A percentile compares a stretch with the other conserved stretches of the same genome.
These are phyloP conservation scores for Arthromyces matolae DNA, from an alignment of 768 basidiomycete genomes.

Conservation along the genomic window DNA sequence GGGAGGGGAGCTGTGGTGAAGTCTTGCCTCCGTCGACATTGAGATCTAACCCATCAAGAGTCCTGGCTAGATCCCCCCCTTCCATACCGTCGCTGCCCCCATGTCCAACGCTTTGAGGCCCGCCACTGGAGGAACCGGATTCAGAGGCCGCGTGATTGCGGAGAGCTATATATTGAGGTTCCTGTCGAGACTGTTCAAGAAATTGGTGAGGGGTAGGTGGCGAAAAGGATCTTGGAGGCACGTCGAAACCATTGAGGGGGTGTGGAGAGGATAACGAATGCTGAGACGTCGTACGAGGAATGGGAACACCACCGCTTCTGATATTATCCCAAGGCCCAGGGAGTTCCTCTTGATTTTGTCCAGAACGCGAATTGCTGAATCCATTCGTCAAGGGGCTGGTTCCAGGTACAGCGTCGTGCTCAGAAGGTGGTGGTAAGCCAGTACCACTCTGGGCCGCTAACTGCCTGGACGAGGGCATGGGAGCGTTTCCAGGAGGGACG, in stretches of 20 bases:
- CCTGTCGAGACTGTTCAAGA: conserved; percentile 13
- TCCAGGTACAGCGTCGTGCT: conserved; percentile 11
- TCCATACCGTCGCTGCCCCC: conserved; percentile 12
- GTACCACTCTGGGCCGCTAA: conserved; percentile 26
- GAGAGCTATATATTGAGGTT: conserved; percentile 9
- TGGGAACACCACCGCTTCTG: conserved; percentile 12
- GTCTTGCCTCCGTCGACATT: conserved; percentile 51
- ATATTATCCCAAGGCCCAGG: conserved; percentile 45
- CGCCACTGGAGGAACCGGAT: conserved; percentile 31
- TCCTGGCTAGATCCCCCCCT: conserved; percentile 34
- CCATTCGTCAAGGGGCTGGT: conserved; percentile 19
- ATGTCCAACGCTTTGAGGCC: conserved; percentile 20
- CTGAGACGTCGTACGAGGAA: conserved; percentile 28
- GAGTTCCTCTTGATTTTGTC: conserved; percentile 27
- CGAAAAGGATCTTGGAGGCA: conserved; percentile 13
- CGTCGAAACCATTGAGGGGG: conserved; percentile 6
- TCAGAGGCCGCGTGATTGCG: conserved; percentile 21
- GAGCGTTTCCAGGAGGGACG: conserved; percentile 32
- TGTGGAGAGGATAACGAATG: conserved; percentile 32
- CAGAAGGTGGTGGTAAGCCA: conserved; percentile 14
- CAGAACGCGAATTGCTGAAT: conserved; percentile 12
- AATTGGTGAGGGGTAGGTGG: conserved; percentile 18
- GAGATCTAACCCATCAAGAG: conserved; percentile 47
- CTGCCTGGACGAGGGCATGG: conserved; percentile 28
- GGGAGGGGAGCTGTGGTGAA: conserved; percentile 76